Evolutionary conservation across 2,329 filamentous ascomycete genomes (phyloP), one percentile per base, ranked within the genome.

Genomic region (Seiridium unicorne): DNA sequence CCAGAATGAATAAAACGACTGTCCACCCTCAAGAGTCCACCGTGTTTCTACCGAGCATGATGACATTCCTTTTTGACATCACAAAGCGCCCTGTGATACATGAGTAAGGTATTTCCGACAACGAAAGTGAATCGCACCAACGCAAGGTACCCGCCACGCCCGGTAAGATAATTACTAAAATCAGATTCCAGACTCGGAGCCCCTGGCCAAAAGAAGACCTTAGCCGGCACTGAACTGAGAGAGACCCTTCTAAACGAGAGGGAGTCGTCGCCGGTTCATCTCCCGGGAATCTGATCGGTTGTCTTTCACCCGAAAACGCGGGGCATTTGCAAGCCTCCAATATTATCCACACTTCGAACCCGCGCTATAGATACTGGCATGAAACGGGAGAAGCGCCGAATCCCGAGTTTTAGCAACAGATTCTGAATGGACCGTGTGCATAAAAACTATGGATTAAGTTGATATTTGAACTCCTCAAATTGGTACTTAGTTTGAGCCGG

Each of bases 281-380:
- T 48, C 9, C 54, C 42, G 26, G n/a, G 34, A 48, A 6, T 11
- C 26, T 42, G n/a, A 8, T 57, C 54, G 54, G 54, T 57, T 5
- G 11, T 35, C 54, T 13, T 57, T 57, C 40, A 57, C 54, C 54
- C 54, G 54, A 57, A 44, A 34, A 57, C 54, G 54, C 54, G 54
- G 54, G 54, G 54, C 49, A 53, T 38, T 53, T 18, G 35, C 35
- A 40, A 53, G 49, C 49, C 49, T 53, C 49, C 49, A 53, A 53
- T 53, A 11, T 42, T 7, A 13, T 42, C 38, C 38, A 42, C 38
- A 8, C 7, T 42, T 42, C 13, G 1, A 7, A 13, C 7, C 7
- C 38, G 38, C 38, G 38, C 38, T 42, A 42, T 42, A 42, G 18
- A 26, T 13, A 42, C 38, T 7, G 13, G 13, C 7, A 42, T 13